Evolutionary conservation across 2,329 filamentous ascomycete genomes (phyloP), one percentile per base, ranked within the genome.

Genomic region (Cladorrhinum sp.): DNA sequence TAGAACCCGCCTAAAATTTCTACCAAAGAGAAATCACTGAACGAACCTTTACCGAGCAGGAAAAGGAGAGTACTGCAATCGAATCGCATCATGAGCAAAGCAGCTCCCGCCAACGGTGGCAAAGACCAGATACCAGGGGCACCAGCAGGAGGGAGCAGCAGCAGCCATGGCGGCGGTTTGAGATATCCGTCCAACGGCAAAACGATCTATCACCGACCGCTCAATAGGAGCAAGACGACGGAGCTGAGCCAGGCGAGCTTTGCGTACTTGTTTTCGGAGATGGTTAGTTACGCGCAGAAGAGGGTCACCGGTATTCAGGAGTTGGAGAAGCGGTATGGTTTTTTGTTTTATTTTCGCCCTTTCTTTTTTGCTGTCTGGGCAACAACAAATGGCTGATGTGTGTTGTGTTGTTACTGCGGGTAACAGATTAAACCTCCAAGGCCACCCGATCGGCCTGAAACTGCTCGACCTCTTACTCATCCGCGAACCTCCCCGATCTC

Each of bases 161-260:
- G 58, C 75, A 81, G 66, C 74, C 10, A 24, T 22, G 18, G 22
- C 20, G 41, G 81, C 32, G 88, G 90, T 24, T 87, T 99, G 64
- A 90, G 92, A 67, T 91, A 96, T 71, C 93, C 95, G 52, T 91
- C 91, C 59, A 96, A 87, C 75, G 92, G 92, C 79, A 98, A 98
- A 79, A 96, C 92, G 66, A 98, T 99, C 79, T 99, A 98, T 80
- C 92, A 97, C 80, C 86, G 95, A 58, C 92, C 96, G 64, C 81
- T 98, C 63, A 97, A 97, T 77, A 90, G 95, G 65, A 89, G 88
- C 69, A 91, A 92, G 74, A 91, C 90, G 69, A 85, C 90, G 61
- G 93, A 98, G 80, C 85, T 96, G 67, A 96, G 92, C 75, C 90
- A 96, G 72, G 86, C 95, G 10, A 92, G 91, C 76, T 98, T 99